Evolutionary conservation across 2,329 filamentous ascomycete species (phyloP), one percentile per base, ranked within the genome.

Genomic region (Aschersonia sp.): DNA sequence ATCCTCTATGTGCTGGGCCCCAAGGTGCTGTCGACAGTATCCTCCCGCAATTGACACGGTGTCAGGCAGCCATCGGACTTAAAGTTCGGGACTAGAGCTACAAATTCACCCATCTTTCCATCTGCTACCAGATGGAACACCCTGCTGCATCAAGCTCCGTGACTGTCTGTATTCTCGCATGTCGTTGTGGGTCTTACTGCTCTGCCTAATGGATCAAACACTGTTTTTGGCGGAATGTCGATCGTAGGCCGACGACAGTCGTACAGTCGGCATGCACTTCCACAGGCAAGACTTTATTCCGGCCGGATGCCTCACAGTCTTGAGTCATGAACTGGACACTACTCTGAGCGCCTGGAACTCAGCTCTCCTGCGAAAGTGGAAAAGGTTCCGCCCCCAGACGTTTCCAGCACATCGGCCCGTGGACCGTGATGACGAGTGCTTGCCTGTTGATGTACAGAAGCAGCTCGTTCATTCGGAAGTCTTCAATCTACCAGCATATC

Each of bases 221-320:
- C 22, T 22, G 22, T 22, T 3, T 22, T 22, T 22, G 2, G 22
- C 22, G 2, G 22, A 22, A 22, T 22, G 22, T 22, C 8, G 35
- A 8, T 8, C 35, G 32, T 12, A 37, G 32, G 12, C 31, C 31
- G 10, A n/a, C 41, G 14, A 10, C 12, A 10, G 41, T 42, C 35
- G 8, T 12, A 37, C 35, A 37, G 5, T 37, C 35, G 35, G 8
- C 35, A 56, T 60, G 53, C 46, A 49, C 37, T 48, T 43, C 43
- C 48, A 46, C 30, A 37, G 49, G 42, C 46, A 53, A 37, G 46
- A 53, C 39, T 68, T 68, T 50, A 67, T 73, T 46, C 67, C 68
- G 1, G 58, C 60, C 22, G 70, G 70, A 45, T 67, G 63, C 49
- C 52, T 72, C 2, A 50, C 53, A 12, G 52, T 71, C 44, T 48